phyloP scores from a whole-genome alignment of 169 alveolate genomes.

The Eimeria praecox region DNA sequence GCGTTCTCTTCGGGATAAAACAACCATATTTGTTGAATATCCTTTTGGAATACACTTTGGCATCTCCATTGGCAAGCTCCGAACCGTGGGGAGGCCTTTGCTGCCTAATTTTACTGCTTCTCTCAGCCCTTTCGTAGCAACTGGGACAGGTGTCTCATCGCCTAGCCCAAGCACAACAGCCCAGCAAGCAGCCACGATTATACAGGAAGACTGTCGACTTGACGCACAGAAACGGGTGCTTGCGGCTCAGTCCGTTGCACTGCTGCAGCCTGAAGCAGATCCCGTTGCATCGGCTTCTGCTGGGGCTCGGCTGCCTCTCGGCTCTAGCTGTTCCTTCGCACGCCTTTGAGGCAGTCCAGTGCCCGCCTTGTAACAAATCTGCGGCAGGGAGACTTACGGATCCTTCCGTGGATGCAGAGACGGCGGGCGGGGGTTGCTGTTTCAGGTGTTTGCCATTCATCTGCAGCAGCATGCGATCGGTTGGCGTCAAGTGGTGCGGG shows the following conservation, averaged over 20 bases:
- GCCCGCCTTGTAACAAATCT: not conserved
- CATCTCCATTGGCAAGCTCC: slow-evolving; percentile 14
- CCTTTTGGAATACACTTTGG: slow-evolving; percentile 25
- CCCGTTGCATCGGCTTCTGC: slow-evolving; percentile 15
- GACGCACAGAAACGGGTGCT: slow-evolving; percentile 29
- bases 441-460: not conserved
- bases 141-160: slow-evolving; percentile 62
- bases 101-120: not conserved
- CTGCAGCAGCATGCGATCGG: slow-evolving; percentile 47
- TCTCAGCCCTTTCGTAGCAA: slow-evolving; percentile 24
- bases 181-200: not conserved
- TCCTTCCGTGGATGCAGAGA: slow-evolving; percentile 32
- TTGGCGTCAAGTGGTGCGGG: slow-evolving; percentile 55
- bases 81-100: slow-evolving; percentile 46
- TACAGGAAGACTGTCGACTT: slow-evolving; percentile 10
- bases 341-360: slow-evolving; percentile 10
- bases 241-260: slow-evolving; percentile 22
- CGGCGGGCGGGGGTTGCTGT: slow-evolving; percentile 9
- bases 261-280: slow-evolving; percentile 18
- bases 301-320: slow-evolving; percentile 17
- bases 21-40: not conserved
- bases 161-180: slow-evolving; percentile 3
- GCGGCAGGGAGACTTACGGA: slow-evolving; percentile 7
- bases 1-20: slow-evolving; percentile 17
- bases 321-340: not conserved